Evolutionary conservation across 208 protist genomes (phyloP), one percentile per base, ranked within the genome.

Genomic region (Porcisia deanei): DNA sequence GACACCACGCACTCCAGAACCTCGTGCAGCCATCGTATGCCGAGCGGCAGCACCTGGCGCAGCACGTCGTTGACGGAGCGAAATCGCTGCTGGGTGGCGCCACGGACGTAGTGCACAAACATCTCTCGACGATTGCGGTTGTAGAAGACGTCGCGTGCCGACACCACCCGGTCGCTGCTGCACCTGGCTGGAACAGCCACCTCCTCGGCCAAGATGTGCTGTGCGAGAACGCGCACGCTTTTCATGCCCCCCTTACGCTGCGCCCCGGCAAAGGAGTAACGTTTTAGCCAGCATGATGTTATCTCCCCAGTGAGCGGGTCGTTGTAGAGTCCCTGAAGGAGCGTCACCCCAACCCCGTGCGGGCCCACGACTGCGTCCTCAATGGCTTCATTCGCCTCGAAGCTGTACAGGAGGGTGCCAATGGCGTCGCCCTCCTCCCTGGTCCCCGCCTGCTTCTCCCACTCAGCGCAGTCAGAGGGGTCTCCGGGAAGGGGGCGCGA

Each of bases 21-120:
- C 75, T 92, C 87, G 68, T 87, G 82, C 69, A 94, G 70, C 90
- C 90, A 94, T 43, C 78, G 80, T 63, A 91, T 65, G 1, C 90
- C 90, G 10, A 89, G 57, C n/a, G 81, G 82, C 57, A 73, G 73
- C 2, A 92, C 89, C 37, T 83, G 81, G 20, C 82, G 87, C n/a
- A 30, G 77, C 18, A 94, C 73, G 61, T 94, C 86, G 65, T 89
- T 84, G 9, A 81, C 82, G 55, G 86, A 91, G 61, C 78, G 69
- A 80, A 94, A 94, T 52, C 90, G 85, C 68, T 88, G 75, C 76
- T 94, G 90, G 61, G 90, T 94, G 34, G 84, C 75, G 16, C 86
- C 87, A 60, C 87, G 83, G 43, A 89, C 84, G 69, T 92, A 74
- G 73, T 94, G 90, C 59, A 92, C 86, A 69, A 83, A 94, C n/a